These are phyloP conservation scores for Tetrapyrgos nigripes DNA, from an alignment of 1,284 basidiomycete genomes.

Conservation along the genomic window DNA sequence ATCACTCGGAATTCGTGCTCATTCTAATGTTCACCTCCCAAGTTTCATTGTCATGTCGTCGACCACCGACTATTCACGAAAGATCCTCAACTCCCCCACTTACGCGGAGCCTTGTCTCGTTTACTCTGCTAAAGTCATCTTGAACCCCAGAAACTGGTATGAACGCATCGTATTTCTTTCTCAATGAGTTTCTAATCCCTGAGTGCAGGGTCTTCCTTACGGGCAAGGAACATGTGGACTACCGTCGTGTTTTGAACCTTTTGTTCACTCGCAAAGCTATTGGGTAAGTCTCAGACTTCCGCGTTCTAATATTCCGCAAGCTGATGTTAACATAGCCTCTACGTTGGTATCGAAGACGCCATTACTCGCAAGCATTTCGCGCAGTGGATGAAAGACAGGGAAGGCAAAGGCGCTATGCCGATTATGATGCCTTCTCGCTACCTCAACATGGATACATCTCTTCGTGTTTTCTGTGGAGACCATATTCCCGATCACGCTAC, in stretches of 20 bases:
- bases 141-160: slow-evolving; percentile 92
- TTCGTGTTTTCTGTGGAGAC: slow-evolving; percentile 93
- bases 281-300: slow-evolving; percentile 55
- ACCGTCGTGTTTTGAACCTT: slow-evolving; percentile 89
- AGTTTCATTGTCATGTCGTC: slow-evolving; percentile 98
- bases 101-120: slow-evolving; percentile 95
- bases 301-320: slow-evolving; percentile 8
- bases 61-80: slow-evolving; percentile 88
- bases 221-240: slow-evolving; percentile 94
- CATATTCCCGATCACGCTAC: slow-evolving; percentile 87
- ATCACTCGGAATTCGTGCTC: slow-evolving; percentile 6
- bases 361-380: slow-evolving; percentile 84
- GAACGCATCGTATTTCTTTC: slow-evolving; percentile 16
- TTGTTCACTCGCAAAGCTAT: slow-evolving; percentile 96
- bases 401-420: slow-evolving; percentile 57
- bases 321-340: slow-evolving; percentile 63
- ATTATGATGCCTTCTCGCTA: slow-evolving; percentile 94
- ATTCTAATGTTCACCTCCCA: slow-evolving; percentile 13
- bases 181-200: slow-evolving; percentile 8
- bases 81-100: slow-evolving; percentile 91
- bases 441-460: slow-evolving; percentile 97
- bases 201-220: slow-evolving; percentile 89
- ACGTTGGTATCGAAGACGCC: slow-evolving; percentile 86
- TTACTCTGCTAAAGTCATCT: slow-evolving; percentile 89
- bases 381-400: slow-evolving; percentile 66